Evolutionary conservation across 345 rosid genomes (phyloP).

Genomic region (Angophora floribunda): DNA sequence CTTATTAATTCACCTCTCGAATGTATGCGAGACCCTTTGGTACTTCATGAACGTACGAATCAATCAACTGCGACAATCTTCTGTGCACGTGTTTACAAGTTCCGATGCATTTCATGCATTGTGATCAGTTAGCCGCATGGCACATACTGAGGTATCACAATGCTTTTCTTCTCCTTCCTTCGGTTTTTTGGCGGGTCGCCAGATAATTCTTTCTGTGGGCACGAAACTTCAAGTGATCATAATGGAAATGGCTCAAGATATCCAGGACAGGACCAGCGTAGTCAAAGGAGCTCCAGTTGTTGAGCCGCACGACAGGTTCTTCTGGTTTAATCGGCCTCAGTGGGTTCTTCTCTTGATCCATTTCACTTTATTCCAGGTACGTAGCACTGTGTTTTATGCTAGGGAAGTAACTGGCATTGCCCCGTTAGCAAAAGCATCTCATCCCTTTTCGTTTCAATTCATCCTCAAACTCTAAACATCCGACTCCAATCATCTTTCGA

Average conservation of each 20-base stretch:
- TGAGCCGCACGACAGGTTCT: slow-evolving; percentile 43
- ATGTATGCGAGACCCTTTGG: neutral
- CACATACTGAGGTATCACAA: neutral
- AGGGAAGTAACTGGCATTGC: neutral
- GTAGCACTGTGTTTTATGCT: neutral
- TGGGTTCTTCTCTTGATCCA: slow-evolving; percentile 41
- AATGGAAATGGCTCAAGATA: slow-evolving; percentile 47
- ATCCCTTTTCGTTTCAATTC: neutral
- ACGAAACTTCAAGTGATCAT: slow-evolving; percentile 46
- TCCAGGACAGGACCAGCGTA: slow-evolving; percentile 21
- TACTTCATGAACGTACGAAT: neutral
- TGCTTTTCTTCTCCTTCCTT: neutral
- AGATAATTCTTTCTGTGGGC: slow-evolving; percentile 47
- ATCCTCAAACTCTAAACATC: neutral
- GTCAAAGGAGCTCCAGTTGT: slow-evolving; percentile 45
- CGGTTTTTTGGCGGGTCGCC: neutral
- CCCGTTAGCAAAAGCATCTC: neutral
- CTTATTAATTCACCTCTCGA: neutral
- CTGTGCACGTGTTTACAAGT: neutral
- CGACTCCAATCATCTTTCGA: neutral
- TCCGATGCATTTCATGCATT: neutral
- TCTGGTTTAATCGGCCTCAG: slow-evolving; percentile 52
- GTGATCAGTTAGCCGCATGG: neutral
- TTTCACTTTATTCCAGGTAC: slow-evolving; percentile 35
- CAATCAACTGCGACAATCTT: neutral